phyloP scores from a whole-genome alignment of 257 asterid genomes.

The Osmanthus fragrans region DNA sequence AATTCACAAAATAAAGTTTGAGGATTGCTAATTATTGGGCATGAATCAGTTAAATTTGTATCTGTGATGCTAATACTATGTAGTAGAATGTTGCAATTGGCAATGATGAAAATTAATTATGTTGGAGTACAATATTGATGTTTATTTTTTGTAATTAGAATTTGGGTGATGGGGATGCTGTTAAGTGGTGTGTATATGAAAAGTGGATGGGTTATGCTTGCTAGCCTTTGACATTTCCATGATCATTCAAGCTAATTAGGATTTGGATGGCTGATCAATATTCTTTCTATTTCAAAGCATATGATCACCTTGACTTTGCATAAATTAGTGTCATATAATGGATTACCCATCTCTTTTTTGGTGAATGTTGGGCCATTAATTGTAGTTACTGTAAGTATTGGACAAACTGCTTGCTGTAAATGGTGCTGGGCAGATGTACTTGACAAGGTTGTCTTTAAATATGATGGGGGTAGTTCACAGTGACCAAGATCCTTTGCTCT shows the following conservation, averaged over 20 bases:
- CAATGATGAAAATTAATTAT: background rate
- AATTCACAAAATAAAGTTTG: background rate
- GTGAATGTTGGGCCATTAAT: background rate
- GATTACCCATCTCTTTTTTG: background rate
- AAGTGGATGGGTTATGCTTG: background rate
- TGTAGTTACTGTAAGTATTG: background rate
- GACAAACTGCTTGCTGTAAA: background rate
- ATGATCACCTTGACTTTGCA: background rate
- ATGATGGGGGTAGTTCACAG: background rate
- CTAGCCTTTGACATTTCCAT: background rate
- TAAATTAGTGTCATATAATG: background rate
- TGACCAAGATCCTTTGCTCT: background rate
- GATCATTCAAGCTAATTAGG: background rate
- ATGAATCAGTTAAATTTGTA: background rate
- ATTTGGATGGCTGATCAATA: background rate
- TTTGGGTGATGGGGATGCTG: background rate
- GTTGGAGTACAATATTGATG: background rate
- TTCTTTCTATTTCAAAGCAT: background rate
- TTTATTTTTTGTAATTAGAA: background rate
- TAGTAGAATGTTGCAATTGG: background rate
- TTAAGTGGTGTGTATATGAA: background rate
- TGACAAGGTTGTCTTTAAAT: background rate
- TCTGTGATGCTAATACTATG: background rate
- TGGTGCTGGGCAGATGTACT: background rate
- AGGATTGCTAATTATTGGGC: background rate